Evolutionary conservation across 768 basidiomycete species (phyloP).

Genomic region (Tylopilus cervinicoccineus): DNA sequence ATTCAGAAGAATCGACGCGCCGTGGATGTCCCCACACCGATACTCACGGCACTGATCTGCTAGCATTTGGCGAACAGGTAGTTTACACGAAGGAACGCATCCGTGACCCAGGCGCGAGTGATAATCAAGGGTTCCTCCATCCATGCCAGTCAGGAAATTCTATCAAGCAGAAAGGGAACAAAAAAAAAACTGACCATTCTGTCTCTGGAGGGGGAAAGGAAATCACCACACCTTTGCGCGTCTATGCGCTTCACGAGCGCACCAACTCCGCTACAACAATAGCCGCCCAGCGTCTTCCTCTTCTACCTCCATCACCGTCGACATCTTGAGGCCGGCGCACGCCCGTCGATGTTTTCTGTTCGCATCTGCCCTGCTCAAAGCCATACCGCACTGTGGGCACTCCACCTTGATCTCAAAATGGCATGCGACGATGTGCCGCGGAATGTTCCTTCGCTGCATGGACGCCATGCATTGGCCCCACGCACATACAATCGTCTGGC

Average conservation of each 20-base stretch:
- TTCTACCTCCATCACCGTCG: not conserved
- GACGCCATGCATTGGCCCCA: slow-evolving; percentile 13
- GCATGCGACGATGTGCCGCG: slow-evolving; percentile 23
- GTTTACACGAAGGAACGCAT: too few species aligned
- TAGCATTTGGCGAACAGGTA: too few species aligned
- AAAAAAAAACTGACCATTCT: too few species aligned
- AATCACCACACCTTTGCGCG: not conserved
- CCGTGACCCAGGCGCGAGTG: too few species aligned
- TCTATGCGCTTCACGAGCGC: not conserved
- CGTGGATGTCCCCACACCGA: too few species aligned
- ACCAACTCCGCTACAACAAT: slow-evolving; percentile 13
- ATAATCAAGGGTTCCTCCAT: too few species aligned
- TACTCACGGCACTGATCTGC: too few species aligned
- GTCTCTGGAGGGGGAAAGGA: not conserved
- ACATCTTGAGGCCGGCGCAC: slow-evolving; percentile 4
- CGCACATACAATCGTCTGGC: slow-evolving; percentile 5
- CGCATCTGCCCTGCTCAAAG: slow-evolving; percentile 23
- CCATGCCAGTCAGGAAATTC: too few species aligned
- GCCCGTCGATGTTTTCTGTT: slow-evolving; percentile 17
- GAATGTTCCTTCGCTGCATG: slow-evolving; percentile 26
- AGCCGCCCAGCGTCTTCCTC: slow-evolving; percentile 2
- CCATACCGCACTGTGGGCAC: slow-evolving; percentile 14
- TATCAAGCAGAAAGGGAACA: too few species aligned
- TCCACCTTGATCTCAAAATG: slow-evolving; percentile 23
- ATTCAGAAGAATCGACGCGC: too few species aligned